Percentiles rank a stretch among this genome's conserved stretches.
phyloP scores from a whole-genome alignment of 805 yeast species.

The Saturnispora sekii region DNA sequence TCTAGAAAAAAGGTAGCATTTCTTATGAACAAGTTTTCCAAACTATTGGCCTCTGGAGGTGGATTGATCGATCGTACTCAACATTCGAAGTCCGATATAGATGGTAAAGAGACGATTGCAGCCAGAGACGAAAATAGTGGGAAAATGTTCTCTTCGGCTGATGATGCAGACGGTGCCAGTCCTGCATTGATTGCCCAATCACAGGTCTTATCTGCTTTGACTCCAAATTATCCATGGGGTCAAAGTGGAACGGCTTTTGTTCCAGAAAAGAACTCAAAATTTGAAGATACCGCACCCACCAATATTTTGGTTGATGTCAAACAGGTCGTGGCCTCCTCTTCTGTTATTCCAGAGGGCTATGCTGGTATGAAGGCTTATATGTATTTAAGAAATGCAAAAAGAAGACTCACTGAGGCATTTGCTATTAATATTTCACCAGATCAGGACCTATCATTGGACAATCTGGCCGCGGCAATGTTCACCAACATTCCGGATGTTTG shows the following conservation, averaged over 20 bases:
- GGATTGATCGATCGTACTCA: conserved; percentile 27
- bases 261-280: conserved; percentile 39
- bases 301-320: conserved; percentile 73
- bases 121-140: conserved; percentile 56
- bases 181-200: conserved; percentile 56
- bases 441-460: conserved; percentile 50
- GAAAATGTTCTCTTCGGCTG: conserved; percentile 34
- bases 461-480: conserved; percentile 70
- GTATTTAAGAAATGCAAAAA: conserved; percentile 54
- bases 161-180: conserved; percentile 21
- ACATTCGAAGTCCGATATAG: conserved; percentile 18
- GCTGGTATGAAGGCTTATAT: conserved; percentile 65
- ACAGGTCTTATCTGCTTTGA: conserved; percentile 62
- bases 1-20: conserved; percentile 44
- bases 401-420: conserved; percentile 70
- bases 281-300: conserved; percentile 43
- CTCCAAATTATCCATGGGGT: conserved; percentile 56
- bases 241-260: conserved; percentile 27
- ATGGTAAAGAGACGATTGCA: conserved; percentile 57
- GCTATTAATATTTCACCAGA: conserved; percentile 54
- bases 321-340: conserved; percentile 51
- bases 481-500: conserved; percentile 64
- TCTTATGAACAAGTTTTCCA: conserved; percentile 49
- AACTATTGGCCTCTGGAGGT: conserved; percentile 40
- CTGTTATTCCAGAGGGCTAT: conserved; percentile 54